Evolutionary conservation across 208 protist genomes (phyloP).

Genomic region (Trypanosomatidae sp.): DNA sequence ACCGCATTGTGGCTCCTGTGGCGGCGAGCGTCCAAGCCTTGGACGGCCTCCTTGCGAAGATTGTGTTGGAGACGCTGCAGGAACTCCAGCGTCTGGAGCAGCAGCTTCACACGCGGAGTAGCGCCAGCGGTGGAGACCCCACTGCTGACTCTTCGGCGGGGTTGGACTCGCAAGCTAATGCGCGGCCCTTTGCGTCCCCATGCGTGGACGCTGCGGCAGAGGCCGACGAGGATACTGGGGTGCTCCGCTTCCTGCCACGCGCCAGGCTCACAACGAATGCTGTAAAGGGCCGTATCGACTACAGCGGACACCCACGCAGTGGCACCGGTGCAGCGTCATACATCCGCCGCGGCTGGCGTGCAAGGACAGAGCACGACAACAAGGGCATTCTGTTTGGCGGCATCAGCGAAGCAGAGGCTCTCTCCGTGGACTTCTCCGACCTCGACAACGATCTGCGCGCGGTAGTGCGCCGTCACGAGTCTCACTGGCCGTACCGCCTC

Average conservation of each 20-base stretch:
- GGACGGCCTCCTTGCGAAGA: constrained; percentile 56
- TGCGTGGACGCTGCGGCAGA: constrained; percentile 3
- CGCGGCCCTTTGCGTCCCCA: background rate
- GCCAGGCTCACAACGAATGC: constrained; percentile 19
- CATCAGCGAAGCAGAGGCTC: constrained; percentile 33
- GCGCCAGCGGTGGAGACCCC: background rate
- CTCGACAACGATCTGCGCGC: constrained; percentile 68
- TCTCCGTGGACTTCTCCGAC: constrained; percentile 39
- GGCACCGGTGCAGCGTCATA: constrained; percentile 4
- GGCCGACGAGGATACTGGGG: constrained; percentile 22
- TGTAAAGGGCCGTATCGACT: constrained; percentile 24
- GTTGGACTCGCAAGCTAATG: background rate
- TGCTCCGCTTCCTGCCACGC: constrained; percentile 31
- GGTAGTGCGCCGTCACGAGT: constrained; percentile 45
- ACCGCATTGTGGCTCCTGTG: constrained; percentile 53
- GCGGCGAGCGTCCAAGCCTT: constrained; percentile 30
- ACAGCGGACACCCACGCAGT: constrained; percentile 11
- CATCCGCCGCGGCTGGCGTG: constrained; percentile 32
- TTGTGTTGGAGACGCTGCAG: constrained; percentile 61
- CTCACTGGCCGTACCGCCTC: constrained; percentile 52
- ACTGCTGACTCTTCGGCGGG: background rate
- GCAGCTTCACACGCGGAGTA: constrained; percentile 4
- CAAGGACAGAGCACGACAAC: constrained; percentile 17
- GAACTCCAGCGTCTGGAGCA: constrained; percentile 60
- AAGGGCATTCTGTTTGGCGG: constrained; percentile 40